Conservation (phyloP, 176 grass and related monocot genomes). For the Musa schizocarpa region DNA sequence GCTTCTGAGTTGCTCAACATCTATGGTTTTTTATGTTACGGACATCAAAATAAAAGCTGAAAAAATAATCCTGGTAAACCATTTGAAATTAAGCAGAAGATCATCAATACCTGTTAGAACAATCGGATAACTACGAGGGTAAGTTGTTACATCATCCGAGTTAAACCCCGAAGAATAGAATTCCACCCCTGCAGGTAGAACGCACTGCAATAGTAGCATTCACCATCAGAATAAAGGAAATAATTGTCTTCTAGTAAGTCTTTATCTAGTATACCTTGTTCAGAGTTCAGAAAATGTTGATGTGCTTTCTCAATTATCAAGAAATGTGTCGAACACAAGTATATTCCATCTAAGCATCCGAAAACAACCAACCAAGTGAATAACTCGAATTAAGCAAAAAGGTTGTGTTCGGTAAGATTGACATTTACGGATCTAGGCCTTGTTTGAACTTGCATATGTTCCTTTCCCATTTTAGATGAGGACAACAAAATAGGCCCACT, state of each 20-base stretch:
- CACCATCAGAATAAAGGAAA: constrained; percentile 15
- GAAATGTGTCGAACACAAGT: not conserved
- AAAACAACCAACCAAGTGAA: too few species aligned
- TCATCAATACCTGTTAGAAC: constrained; percentile 83
- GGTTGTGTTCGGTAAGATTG: too few species aligned
- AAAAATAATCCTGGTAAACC: not conserved
- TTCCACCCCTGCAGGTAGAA: constrained; percentile 94
- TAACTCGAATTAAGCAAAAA: too few species aligned
- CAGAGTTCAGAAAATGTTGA: not conserved
- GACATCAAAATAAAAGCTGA: not conserved
- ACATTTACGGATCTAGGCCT: too few species aligned
- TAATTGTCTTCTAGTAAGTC: not conserved
- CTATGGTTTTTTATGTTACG: too few species aligned
- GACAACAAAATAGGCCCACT: not conserved
- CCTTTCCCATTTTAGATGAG: too few species aligned
- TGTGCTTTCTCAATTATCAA: not conserved
- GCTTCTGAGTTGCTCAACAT: too few species aligned
- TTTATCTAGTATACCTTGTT: not conserved
- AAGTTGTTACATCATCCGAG: constrained; percentile 52
- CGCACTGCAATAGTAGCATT: constrained; percentile 63
- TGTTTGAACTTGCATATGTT: too few species aligned
- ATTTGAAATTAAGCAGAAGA: not conserved
- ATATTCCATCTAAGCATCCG: not conserved
- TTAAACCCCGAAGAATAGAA: constrained; percentile 86
- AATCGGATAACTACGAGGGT: constrained; percentile 90